Percentiles rank a stretch among this genome's conserved stretches.
Evolutionary conservation across 75 land plant species (phyloP).

Genomic region (Cunninghamia lanceolata): DNA sequence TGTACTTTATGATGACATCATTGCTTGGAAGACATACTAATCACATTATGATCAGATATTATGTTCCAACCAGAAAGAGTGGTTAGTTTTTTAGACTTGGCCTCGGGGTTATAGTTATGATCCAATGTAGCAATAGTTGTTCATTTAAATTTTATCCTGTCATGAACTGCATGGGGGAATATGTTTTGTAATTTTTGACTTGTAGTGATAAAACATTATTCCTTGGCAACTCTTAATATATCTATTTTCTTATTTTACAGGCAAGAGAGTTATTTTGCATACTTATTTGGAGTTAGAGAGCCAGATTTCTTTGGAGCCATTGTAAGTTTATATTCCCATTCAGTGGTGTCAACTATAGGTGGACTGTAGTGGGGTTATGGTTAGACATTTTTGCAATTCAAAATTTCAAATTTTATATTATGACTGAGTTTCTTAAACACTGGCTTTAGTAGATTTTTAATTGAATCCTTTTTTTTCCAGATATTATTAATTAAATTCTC

Average conservation of each 20-base stretch:
- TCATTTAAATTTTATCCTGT: neutral
- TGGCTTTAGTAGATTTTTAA: neutral
- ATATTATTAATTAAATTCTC: neutral
- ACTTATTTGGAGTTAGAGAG: constrained; percentile 93
- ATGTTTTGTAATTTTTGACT: neutral
- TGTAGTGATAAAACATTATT: neutral
- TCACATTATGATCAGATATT: neutral
- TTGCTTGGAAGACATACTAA: neutral
- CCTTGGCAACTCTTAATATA: neutral
- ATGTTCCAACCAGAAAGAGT: neutral
- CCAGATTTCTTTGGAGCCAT: constrained; percentile 93
- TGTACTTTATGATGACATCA: neutral
- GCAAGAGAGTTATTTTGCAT: constrained; percentile 98
- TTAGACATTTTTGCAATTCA: neutral
- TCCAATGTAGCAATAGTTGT: neutral
- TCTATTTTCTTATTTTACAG: constrained; percentile 30
- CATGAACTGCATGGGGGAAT: neutral
- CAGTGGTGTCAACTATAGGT: neutral
- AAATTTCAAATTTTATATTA: neutral
- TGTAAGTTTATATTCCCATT: constrained; percentile 40
- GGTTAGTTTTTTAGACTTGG: neutral
- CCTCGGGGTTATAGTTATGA: neutral
- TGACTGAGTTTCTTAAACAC: neutral
- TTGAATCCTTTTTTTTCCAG: neutral
- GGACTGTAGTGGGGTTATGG: neutral